Conservation (phyloP, 2,329 filamentous ascomycete species). For the Raffaelea albimanens region DNA sequence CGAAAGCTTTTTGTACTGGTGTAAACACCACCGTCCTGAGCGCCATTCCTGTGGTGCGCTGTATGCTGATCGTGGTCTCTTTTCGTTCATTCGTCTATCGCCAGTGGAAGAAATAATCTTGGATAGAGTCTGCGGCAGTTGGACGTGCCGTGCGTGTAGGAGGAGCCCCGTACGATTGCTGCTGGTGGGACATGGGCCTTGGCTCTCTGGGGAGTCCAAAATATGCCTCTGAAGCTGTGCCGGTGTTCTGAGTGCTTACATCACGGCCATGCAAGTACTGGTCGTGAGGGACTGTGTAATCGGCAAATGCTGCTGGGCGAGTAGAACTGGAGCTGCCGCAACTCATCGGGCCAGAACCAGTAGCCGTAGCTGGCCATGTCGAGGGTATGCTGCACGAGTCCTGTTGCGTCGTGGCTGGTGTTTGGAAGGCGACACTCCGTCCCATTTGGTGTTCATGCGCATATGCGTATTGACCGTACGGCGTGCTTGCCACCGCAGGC, state of each 20-base stretch:
- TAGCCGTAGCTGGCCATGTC: background rate
- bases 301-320: too few species aligned
- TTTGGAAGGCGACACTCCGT: background rate
- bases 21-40: too few species aligned
- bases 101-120: background rate
- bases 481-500: background rate
- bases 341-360: background rate
- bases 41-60: too few species aligned
- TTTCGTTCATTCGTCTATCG: background rate
- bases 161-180: background rate
- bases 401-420: background rate
- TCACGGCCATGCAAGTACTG: too few species aligned
- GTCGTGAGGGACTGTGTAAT: too few species aligned
- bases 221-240: background rate
- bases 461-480: background rate
- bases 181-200: background rate
- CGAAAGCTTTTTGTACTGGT: too few species aligned
- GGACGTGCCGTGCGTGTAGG: background rate
- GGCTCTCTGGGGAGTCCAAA: background rate
- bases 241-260: too few species aligned
- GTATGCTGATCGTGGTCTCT: background rate
- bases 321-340: too few species aligned
- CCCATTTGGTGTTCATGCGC: too few species aligned
- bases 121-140: background rate
- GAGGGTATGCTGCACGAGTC: background rate